Percentiles rank a stretch among this genome's conserved stretches.
Conservation (phyloP, 441 rosid genomes). For the Theobroma grandiflorum region DNA sequence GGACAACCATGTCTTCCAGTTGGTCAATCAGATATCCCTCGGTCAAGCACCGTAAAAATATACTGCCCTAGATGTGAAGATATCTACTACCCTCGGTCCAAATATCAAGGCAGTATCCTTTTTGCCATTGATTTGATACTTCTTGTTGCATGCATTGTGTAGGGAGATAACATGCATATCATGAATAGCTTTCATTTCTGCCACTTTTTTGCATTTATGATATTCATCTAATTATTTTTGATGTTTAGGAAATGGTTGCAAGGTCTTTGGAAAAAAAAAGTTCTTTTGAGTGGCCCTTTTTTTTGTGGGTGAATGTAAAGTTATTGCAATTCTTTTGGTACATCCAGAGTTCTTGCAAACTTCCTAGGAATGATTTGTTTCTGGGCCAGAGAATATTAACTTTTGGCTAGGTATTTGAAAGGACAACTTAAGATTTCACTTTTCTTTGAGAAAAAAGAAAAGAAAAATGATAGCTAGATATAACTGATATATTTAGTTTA, state of each 20-base stretch:
- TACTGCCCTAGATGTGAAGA: slow-evolving; percentile 83
- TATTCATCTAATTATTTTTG: not conserved
- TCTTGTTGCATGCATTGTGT: slow-evolving; percentile 1
- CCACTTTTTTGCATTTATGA: not conserved
- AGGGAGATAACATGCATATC: slow-evolving; percentile 8
- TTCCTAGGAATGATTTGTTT: not conserved
- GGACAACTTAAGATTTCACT: not conserved
- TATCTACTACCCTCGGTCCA: slow-evolving; percentile 78
- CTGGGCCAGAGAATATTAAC: not conserved
- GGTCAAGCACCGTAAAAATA: slow-evolving; percentile 72
- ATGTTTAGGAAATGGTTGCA: too few relatives aligned
- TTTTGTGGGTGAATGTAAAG: too few relatives aligned
- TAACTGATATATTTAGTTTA: not conserved
- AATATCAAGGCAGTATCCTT: slow-evolving; percentile 93
- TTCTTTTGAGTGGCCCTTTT: too few relatives aligned
- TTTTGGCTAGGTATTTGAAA: not conserved
- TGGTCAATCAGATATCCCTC: slow-evolving; percentile 79
- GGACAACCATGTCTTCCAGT: slow-evolving; percentile 83
- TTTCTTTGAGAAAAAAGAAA: not conserved
- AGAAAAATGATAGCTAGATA: not conserved
- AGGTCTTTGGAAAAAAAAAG: too few relatives aligned
- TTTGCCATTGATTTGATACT: not conserved
- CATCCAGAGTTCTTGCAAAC: not conserved
- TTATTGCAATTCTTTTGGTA: too few relatives aligned
- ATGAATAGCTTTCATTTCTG: not conserved